Base-by-base conservation (phyloP, 2,329 filamentous ascomycete genomes). In the Pseudocercospora eumusae region DNA sequence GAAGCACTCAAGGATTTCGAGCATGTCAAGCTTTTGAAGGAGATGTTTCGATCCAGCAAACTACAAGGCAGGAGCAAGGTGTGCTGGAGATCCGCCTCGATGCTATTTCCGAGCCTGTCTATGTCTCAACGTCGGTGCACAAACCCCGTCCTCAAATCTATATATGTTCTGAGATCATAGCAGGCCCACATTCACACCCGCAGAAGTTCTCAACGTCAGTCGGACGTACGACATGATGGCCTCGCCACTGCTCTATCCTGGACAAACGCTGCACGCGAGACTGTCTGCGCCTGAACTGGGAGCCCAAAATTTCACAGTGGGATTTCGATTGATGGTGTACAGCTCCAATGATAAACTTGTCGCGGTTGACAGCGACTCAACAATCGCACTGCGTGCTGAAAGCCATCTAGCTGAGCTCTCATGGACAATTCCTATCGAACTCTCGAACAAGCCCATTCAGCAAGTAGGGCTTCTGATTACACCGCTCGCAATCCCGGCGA, bases 1-100 rank as follows among this genome's bases (percentile, higher is more conserved):
- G 56, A 4, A 49, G 56, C 21, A 21, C 45, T 13, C 56, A 57
- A 23, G 56, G 56, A 18, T 57, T 57, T 28, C 55, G 18, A 45
- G 21, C 36, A 45, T 11, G 21, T 2, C 18, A 18, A 18, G 25
- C 49, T 18, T 13, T 13, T 27, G 11, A 10, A 11, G 8, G n/a
- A 18, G n/a, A 53, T 11, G 13, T 31, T 53, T 9, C 8, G 20
- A 31, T 53, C n/a, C 18, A 8, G 5, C 49, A 53, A 33, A 2
- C 6, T 15, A 27, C 25, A 13, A 27, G 25, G 3, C n/a, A 27
- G 23, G 23, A 33, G 10, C n/a, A 45, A 21, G 42, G 7, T 45
- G n/a, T 18, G 20, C n/a, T 45, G n/a, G 20, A 20, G 7, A 21
- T 45, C 3, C 8, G 20, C 15, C 2, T 45, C 2, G 21, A 45